Conservation (phyloP, 108 stramenopile genomes). For the Cyclostephanos tholiformis region DNA sequence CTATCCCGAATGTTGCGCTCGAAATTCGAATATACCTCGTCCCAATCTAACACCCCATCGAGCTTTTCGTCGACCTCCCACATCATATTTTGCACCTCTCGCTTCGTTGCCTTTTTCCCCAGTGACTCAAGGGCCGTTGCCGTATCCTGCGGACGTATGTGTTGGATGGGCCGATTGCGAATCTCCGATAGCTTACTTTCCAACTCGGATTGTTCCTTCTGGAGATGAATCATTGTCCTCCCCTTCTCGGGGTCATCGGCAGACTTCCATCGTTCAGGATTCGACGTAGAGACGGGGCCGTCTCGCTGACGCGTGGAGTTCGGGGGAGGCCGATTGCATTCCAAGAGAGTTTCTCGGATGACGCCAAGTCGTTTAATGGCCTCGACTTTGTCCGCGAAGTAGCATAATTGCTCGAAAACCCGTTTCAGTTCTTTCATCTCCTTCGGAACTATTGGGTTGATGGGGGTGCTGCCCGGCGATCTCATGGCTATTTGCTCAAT, state of each 20-base stretch:
- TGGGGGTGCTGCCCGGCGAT: constrained; percentile 6
- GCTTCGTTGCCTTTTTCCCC: constrained; percentile 62
- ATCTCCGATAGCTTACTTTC: constrained; percentile 36
- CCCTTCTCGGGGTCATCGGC: constrained; percentile 20
- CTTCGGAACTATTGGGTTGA: constrained; percentile 46
- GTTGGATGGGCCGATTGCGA: constrained; percentile 41
- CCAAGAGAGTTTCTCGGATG: constrained; percentile 28
- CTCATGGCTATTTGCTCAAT: too few relatives aligned
- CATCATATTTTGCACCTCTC: constrained; percentile 86
- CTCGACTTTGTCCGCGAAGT: constrained; percentile 50
- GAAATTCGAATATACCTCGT: constrained; percentile 86
- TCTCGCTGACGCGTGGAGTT: constrained; percentile 32
- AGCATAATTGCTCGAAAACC: constrained; percentile 53
- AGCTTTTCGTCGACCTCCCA: constrained; percentile 94
- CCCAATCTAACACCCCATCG: constrained; percentile 89
- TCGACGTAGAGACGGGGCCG: too few relatives aligned
- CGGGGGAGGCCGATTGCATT: constrained; percentile 26
- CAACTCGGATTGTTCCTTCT: constrained; percentile 34
- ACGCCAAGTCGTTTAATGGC: constrained; percentile 38
- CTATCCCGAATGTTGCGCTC: constrained; percentile 81
- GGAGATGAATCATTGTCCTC: constrained; percentile 19
- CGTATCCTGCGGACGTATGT: constrained; percentile 63
- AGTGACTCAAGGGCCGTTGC: constrained; percentile 66
- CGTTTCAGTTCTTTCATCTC: constrained; percentile 60
- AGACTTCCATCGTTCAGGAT: neutral